A percentile compares a stretch with the other conserved stretches of the same genome.
Evolutionary conservation across 2,329 filamentous ascomycete species (phyloP).

Genomic region (Chaetomium globosum): DNA sequence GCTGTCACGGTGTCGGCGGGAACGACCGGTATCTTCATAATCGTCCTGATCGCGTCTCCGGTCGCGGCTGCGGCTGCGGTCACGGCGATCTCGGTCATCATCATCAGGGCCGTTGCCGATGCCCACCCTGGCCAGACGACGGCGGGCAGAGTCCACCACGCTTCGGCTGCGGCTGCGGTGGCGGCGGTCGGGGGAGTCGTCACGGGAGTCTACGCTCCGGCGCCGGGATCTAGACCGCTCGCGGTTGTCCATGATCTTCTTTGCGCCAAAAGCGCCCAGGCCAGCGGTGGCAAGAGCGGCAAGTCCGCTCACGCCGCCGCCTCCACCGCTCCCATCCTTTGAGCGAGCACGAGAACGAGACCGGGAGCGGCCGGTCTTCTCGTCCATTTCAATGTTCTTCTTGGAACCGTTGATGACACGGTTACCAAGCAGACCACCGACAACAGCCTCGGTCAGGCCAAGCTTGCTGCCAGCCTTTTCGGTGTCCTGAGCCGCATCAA

Average conservation of each 20-base stretch:
- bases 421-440: slow-evolving; percentile 85
- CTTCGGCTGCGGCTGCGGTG: slow-evolving; percentile 64
- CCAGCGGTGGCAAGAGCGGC: slow-evolving; percentile 66
- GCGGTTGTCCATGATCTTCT: slow-evolving; percentile 57
- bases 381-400: slow-evolving; percentile 66
- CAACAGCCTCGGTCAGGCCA: slow-evolving; percentile 80
- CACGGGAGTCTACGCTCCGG: slow-evolving; percentile 52
- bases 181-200: slow-evolving; percentile 46
- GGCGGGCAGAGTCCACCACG: slow-evolving; percentile 64
- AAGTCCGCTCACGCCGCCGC: slow-evolving; percentile 54
- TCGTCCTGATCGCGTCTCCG: slow-evolving; percentile 39
- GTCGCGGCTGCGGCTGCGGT: slow-evolving; percentile 41
- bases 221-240: slow-evolving; percentile 58
- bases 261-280: slow-evolving; percentile 62
- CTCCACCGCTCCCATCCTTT: slow-evolving; percentile 42
- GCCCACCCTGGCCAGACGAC: slow-evolving; percentile 63
- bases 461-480: slow-evolving; percentile 77
- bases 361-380: slow-evolving; percentile 63
- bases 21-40: slow-evolving; percentile 41
- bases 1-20: slow-evolving; percentile 38
- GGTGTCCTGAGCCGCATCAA: slow-evolving; percentile 75
- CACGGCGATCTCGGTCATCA: slow-evolving; percentile 38
- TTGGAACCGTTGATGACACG: slow-evolving; percentile 79
- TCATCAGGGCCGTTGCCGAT: slow-evolving; percentile 55
- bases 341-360: slow-evolving; percentile 69